Evolutionary conservation across 495 filamentous ascomycete genomes (phyloP), one percentile per base, ranked within the genome.

Genomic region (Neurospora sp.): DNA sequence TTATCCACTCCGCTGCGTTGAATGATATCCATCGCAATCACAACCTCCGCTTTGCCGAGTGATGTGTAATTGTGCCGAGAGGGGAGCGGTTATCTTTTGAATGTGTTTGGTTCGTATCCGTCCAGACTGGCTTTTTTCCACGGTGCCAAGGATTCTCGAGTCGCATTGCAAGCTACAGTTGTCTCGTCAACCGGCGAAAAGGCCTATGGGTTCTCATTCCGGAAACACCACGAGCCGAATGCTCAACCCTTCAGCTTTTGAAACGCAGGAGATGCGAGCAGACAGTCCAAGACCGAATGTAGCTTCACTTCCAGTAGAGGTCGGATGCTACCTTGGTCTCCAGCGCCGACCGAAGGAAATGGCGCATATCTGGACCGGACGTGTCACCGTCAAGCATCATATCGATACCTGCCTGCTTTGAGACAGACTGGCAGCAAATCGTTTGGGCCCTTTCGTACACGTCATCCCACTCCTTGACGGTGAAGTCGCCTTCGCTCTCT

Each of bases 401-500:
- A 12, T 90, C 87, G 41, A 81, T 83, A 68, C 85, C 86, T 0
- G 83, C 77, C 70, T 78, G 81, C n/a, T 77, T 78, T 46, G 78
- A 42, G 22, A 73, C 71, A 31, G 79, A 74, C 37, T 82, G 84
- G 73, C 87, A 89, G 81, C 93, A 97, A 59, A 88, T 86, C 37
- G 81, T 78, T 75, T 88, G 83, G 39, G 91, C 93, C 69, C 84
- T 83, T 76, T 91, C 85, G 78, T 88, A 89, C 6, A 91, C 88
- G 22, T 84, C 82, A 70, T 94, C 90, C 93, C 94, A 97, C 42
- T 88, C 90, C 44, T 91, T 88, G 72, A 92, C 85, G 27, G 87
- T 88, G 76, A 97, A 98, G 39, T 82, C 81, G 0, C 95, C 95
- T 76, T 94, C 88, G 78, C 93, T 96, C 78, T 97, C 91, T 41